phyloP scores from a whole-genome alignment of 257 asterid genomes.

The Craterostigma plantagineum region DNA sequence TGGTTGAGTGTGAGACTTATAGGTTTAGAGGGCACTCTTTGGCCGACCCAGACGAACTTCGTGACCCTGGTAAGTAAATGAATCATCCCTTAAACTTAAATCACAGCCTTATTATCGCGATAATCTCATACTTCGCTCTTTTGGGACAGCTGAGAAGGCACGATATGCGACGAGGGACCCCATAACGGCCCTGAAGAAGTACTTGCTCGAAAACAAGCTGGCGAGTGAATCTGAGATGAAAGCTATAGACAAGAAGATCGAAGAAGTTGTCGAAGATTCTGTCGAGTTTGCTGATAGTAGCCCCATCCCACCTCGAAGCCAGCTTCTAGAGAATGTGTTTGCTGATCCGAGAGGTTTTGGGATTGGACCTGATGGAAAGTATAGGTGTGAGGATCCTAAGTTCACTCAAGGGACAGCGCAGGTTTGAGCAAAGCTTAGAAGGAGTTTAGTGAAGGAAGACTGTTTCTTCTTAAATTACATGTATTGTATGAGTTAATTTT shows the following conservation, averaged over 20 bases:
- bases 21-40: slow-evolving; percentile 92
- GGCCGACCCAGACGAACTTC: slow-evolving; percentile 98
- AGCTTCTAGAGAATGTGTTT: slow-evolving; percentile 81
- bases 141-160: slow-evolving; percentile 90
- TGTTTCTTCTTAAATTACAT: too few relatives aligned
- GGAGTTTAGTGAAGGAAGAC: too few relatives aligned
- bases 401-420: slow-evolving; percentile 95
- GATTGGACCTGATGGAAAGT: slow-evolving; percentile 90
- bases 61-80: slow-evolving; percentile 77
- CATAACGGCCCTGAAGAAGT: slow-evolving; percentile 56
- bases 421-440: slow-evolving; percentile 22
- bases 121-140: slow-evolving; percentile 8
- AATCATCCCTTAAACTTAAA: background rate
- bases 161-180: slow-evolving; percentile 83
- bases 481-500: too few relatives aligned
- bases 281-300: slow-evolving; percentile 85
- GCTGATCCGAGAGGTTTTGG: slow-evolving; percentile 94
- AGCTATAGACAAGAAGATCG: slow-evolving; percentile 73
- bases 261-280: slow-evolving; percentile 68
- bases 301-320: slow-evolving; percentile 72
- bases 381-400: slow-evolving; percentile 96
- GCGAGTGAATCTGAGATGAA: slow-evolving; percentile 62
- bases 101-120: background rate
- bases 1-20: slow-evolving; percentile 93
- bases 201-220: slow-evolving; percentile 52